Base-by-base conservation (phyloP, 1,139 yeast species). In the Suhomyces terraborum region DNA sequence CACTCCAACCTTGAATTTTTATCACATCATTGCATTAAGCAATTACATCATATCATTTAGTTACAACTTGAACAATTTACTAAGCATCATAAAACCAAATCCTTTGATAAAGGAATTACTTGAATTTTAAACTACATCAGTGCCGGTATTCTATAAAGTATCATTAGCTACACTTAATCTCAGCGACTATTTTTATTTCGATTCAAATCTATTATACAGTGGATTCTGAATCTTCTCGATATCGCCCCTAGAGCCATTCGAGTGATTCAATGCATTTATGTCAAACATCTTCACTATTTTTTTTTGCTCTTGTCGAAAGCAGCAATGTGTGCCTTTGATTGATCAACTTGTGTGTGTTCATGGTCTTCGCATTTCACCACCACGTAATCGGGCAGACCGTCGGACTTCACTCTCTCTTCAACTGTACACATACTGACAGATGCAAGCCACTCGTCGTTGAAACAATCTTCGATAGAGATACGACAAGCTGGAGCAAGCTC, bases 261-360 rank as follows among this genome's bases (percentile, higher is more conserved):
- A 29, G 32, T 5, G 32, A 29, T 18, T 20, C 24, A 30, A 30
- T 31, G 19, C 14, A 23, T 21, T 30, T 32, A 12, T 24, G 16
- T 24, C 27, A 24, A 12, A 24, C 25, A 26, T 13, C 12, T 31
- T 22, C 17, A 27, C 46, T 59, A 67, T 52, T 76, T 73, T 58
- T 75, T 79, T 62, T 84, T 85, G 53, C 77, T 81, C 70, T 83
- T 86, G 58, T 91, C 97, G 52, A 88, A 76, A 39, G 94, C 86
- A 12, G 97, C 96, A 65, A 91, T 91, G 62, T 91, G 98, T 0
- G 97, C 98, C 54, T 88, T 95, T 45, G 88, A 83, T 61, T 88
- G 96, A 54, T 88, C 95, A 38, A 91, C 97, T 53, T 80, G 81
- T 1, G 96, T 87, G 59, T 91, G 98, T 32, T 73, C 75, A 59